phyloP scores from a whole-genome alignment of 306 rosid genomes.

The Pyrus pyrifolia region DNA sequence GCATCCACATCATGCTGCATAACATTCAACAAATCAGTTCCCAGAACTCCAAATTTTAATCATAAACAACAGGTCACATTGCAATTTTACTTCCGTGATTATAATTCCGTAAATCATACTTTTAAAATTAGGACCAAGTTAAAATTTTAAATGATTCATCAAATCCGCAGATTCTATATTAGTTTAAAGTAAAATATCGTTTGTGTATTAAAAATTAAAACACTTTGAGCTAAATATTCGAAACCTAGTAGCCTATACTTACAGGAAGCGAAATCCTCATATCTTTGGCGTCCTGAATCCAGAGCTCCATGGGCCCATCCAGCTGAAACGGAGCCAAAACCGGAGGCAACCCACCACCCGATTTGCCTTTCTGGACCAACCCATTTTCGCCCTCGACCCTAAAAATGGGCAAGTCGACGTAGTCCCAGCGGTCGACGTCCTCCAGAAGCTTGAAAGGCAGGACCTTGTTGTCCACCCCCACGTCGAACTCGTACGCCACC shows the following conservation, averaged over 20 bases:
- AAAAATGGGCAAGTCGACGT: slow-evolving; percentile 80
- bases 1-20: slow-evolving; percentile 98
- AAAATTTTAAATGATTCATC: not conserved
- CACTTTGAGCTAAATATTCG: not conserved
- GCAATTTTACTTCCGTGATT: not conserved
- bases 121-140: not conserved
- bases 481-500: slow-evolving; percentile 71
- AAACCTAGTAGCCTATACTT: slow-evolving; percentile 4
- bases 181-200: too few species aligned
- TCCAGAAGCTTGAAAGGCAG: slow-evolving; percentile 83
- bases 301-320: slow-evolving; percentile 97
- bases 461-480: slow-evolving; percentile 64
- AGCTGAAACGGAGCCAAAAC: slow-evolving; percentile 88
- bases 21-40: not conserved
- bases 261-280: slow-evolving; percentile 85
- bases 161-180: not conserved
- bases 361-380: slow-evolving; percentile 34
- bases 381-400: slow-evolving; percentile 41
- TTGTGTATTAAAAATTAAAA: not conserved
- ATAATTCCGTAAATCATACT: not conserved
- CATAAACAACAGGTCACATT: not conserved
- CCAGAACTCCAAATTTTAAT: not conserved
- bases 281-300: slow-evolving; percentile 85
- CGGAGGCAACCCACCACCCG: slow-evolving; percentile 48
- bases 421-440: slow-evolving; percentile 75